Evolutionary conservation across 2,329 filamentous ascomycete genomes (phyloP), one percentile per base, ranked within the genome.

Genomic region (Beauveria asiatica): DNA sequence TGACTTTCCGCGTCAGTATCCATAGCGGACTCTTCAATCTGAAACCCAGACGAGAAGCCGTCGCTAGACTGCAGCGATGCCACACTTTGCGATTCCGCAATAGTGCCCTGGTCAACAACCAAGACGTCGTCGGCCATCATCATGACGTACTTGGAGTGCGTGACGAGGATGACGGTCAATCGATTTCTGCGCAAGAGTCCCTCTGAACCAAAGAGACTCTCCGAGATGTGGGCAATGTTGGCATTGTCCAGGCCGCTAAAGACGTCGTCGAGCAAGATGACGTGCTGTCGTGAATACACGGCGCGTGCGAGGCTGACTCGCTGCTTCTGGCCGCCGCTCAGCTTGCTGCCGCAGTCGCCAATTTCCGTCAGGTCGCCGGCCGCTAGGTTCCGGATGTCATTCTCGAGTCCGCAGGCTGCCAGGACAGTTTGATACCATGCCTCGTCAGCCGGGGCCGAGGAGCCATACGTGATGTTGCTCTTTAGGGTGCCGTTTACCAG

Each of bases 221-320:
- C 62, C 33, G 74, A 73, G 2, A 77, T 72, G 9, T 70, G 68
- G 27, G 71, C 66, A 53, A 75, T 72, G 0, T 75, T 77, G 8
- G 72, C 65, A 8, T 68, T 64, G 56, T 75, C 73, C 1, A 75
- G 65, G 1, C 72, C 72, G 2, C 70, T 72, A 10, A 73, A 65
- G 7, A 71, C 66, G 30, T 74, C 72, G 30, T 74, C 72, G 2
- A 73, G 60, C 3, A 74, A 59, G 3, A 72, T 54, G 5, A 71
- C 55, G 2, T 57, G 33, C 13, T 62, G 62, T 16, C 62, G 54
- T 0, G 66, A 64, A 33, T 66, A 70, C 0, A 69, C 50, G 10
- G 68, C 67, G 5, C 68, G 64, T 3, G 67, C 68, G 5, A 69
- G 57, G 8, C 66, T 64, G 7, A 69, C 61, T 10, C 67, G 64